Evolutionary conservation across 306 rosid species (phyloP).

Genomic region (Rubus idaeus): DNA sequence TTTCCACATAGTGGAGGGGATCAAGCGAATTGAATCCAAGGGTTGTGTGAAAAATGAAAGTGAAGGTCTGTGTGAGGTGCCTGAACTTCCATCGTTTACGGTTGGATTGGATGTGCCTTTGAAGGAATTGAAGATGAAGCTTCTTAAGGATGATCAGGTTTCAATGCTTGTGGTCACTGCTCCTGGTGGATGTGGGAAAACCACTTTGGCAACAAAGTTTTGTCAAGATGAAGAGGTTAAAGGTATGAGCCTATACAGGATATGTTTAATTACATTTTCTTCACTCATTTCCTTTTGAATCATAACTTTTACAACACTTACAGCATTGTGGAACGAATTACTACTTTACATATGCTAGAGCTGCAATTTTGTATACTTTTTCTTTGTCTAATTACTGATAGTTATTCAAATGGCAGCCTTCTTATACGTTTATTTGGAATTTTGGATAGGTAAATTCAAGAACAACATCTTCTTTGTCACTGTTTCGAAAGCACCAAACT

Average conservation of each 20-base stretch:
- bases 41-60: not conserved
- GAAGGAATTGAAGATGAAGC: conserved; percentile 39
- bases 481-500: conserved; percentile 37
- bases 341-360: too few species aligned
- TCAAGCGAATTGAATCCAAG: too few species aligned
- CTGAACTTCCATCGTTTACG: conserved; percentile 26
- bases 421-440: not conserved
- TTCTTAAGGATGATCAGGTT: conserved; percentile 14
- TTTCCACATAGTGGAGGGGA: too few species aligned
- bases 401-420: not conserved
- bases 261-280: too few species aligned
- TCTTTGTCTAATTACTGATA: not conserved
- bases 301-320: too few species aligned
- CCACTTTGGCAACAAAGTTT: conserved; percentile 45
- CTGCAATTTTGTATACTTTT: not conserved
- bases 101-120: conserved; percentile 50
- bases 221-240: conserved; percentile 39
- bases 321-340: too few species aligned
- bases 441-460: conserved; percentile 44
- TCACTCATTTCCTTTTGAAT: too few species aligned
- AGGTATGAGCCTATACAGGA: conserved; percentile 17
- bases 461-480: conserved; percentile 45
- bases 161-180: conserved; percentile 45
- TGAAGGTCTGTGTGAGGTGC: conserved; percentile 32
- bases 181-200: conserved; percentile 52